These are phyloP conservation scores for Pseudozyma hubeiensis DNA, from an alignment of 1,284 basidiomycete genomes.

Conservation along the genomic window DNA sequence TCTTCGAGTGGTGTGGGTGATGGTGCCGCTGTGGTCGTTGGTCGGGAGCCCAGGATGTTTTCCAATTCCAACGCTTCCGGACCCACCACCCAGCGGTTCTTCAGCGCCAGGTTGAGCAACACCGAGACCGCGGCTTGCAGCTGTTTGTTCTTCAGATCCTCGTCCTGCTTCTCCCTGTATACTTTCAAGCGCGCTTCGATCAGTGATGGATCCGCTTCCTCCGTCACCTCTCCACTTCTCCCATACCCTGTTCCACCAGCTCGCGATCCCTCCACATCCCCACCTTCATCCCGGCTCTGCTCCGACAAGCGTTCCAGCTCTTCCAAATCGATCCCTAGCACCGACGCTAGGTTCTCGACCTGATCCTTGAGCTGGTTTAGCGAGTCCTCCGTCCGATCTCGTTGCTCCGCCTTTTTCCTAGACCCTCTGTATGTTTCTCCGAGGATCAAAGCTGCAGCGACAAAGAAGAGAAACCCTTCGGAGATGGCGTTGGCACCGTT, in stretches of 20 bases:
- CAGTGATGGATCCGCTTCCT: conserved; percentile 44
- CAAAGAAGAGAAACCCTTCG: conserved; percentile 65
- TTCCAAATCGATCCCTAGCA: conserved; percentile 46
- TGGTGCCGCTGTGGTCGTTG: not conserved
- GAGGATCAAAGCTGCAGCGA: conserved; percentile 63
- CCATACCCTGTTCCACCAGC: not conserved
- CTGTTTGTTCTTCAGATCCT: conserved; percentile 41
- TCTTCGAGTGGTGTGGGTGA: not conserved
- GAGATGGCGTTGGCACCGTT: conserved; percentile 66
- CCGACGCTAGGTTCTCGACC: conserved; percentile 39
- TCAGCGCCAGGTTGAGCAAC: conserved; percentile 53
- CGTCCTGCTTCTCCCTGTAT: conserved; percentile 27
- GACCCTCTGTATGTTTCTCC: conserved; percentile 63
- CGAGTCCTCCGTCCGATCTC: conserved; percentile 58
- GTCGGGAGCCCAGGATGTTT: conserved; percentile 39
- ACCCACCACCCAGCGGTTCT: conserved; percentile 55
- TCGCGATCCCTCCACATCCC: not conserved
- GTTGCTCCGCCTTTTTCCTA: conserved; percentile 59
- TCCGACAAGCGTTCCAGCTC: conserved; percentile 26
- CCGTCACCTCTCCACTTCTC: conserved; percentile 20
- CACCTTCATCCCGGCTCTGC: conserved; percentile 6
- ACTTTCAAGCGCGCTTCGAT: conserved; percentile 33
- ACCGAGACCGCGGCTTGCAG: conserved; percentile 54
- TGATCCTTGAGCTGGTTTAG: conserved; percentile 48
- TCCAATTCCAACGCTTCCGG: conserved; percentile 54